phyloP scores from a whole-genome alignment of 495 filamentous ascomycete genomes.

The Lophiostoma macrostomum region DNA sequence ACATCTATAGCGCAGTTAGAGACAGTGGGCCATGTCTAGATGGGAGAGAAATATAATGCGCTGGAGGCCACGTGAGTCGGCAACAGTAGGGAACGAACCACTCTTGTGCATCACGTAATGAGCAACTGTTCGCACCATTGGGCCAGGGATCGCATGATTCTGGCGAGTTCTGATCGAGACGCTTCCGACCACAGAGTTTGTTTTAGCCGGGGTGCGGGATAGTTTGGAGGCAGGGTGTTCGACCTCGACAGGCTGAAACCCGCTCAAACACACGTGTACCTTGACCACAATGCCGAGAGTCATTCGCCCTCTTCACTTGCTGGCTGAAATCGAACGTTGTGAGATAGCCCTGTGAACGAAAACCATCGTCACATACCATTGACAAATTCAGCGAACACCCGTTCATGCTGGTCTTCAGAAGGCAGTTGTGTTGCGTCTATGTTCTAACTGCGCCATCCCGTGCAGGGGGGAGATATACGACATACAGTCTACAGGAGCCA shows the following conservation, averaged over 20 bases:
- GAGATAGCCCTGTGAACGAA: neutral
- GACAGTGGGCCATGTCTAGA: conserved; percentile 1
- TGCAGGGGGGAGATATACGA: no score
- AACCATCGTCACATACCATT: neutral
- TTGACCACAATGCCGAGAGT: neutral
- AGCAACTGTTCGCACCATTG: neutral
- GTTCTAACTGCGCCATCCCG: no score
- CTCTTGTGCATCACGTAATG: conserved; percentile 13
- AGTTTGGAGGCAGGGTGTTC: conserved; percentile 13
- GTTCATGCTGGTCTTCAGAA: no score
- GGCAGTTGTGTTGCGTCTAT: no score
- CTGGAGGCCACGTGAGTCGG: neutral
- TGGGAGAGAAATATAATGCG: conserved; percentile 7
- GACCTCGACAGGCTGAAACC: conserved; percentile 17
- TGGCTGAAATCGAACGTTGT: conserved; percentile 1
- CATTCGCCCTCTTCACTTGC: conserved; percentile 1
- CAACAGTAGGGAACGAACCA: neutral
- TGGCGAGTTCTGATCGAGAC: conserved; percentile 8
- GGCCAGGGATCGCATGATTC: conserved; percentile 11
- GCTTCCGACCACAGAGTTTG: conserved; percentile 12
- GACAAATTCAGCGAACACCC: no score
- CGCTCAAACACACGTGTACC: neutral
- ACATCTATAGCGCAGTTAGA: conserved; percentile 4
- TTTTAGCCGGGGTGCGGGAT: conserved; percentile 22
- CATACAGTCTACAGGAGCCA: no score